These are phyloP conservation scores for Botryotinia convoluta DNA, from an alignment of 2,329 filamentous ascomycete genomes.

Conservation along the genomic window DNA sequence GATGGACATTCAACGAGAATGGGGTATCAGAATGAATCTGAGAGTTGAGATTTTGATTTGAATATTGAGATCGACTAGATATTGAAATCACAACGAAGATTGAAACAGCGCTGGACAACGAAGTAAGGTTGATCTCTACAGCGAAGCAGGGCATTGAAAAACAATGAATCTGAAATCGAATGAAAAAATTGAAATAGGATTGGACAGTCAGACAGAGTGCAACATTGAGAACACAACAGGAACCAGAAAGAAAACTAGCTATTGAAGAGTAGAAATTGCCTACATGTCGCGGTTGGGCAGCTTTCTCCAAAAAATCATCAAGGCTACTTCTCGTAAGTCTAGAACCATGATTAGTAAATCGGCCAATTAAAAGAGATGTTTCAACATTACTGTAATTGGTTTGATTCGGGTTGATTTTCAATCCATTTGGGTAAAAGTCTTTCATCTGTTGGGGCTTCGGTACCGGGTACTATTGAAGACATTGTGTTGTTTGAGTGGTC, in stretches of 20 bases:
- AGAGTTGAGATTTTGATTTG: background rate
- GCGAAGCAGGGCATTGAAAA: background rate
- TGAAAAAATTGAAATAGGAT: background rate
- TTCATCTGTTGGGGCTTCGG: conserved; percentile 27
- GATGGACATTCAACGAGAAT: background rate
- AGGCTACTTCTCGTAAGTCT: conserved; percentile 31
- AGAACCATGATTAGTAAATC: conserved; percentile 3
- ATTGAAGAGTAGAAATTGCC: background rate
- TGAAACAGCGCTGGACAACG: background rate
- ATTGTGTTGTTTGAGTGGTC: conserved; percentile 1
- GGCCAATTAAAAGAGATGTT: conserved; percentile 23
- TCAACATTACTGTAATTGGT: conserved; percentile 40
- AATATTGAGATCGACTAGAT: background rate
- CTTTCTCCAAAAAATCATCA: conserved; percentile 30
- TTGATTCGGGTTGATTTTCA: conserved; percentile 41
- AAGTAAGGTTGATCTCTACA: background rate
- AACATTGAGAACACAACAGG: background rate
- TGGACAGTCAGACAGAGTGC: background rate
- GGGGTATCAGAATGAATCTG: background rate
- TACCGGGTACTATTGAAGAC: background rate
- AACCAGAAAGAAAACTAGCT: background rate
- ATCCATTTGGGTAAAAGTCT: conserved; percentile 42
- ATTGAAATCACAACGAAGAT: background rate
- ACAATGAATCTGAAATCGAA: background rate
- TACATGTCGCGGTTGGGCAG: conserved; percentile 49